Percentiles rank a stretch among this genome's conserved stretches.
Evolutionary conservation across 352 stramenopile species (phyloP).

Genomic region (Aphanomyces cochlioides): DNA sequence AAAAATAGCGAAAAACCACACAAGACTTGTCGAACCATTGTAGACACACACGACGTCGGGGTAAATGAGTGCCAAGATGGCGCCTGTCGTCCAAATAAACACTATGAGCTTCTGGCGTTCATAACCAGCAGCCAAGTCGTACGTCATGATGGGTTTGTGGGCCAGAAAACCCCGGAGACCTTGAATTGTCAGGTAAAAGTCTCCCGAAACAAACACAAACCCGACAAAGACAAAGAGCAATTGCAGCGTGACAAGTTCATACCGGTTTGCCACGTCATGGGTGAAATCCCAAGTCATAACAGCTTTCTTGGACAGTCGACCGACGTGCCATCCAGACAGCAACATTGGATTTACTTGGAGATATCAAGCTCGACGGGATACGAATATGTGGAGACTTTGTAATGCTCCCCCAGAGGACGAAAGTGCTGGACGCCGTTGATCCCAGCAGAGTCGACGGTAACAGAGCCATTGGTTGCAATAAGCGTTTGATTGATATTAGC

Average conservation of each 20-base stretch:
- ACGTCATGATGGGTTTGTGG: neutral
- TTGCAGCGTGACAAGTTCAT: neutral
- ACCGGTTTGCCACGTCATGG: constrained; percentile 18
- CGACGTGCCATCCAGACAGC: constrained; percentile 7
- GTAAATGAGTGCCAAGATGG: neutral
- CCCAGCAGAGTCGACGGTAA: no score
- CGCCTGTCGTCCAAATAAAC: neutral
- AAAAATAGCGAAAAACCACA: no score
- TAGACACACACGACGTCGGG: neutral
- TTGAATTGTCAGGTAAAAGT: neutral
- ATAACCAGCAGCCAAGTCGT: neutral
- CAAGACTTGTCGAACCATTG: no score
- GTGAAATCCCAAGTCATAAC: neutral
- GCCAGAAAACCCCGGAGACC: neutral
- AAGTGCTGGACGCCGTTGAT: no score
- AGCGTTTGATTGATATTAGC: neutral
- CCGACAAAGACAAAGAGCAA: neutral
- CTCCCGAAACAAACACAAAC: neutral
- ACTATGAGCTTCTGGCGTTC: neutral
- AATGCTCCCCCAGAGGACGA: no score
- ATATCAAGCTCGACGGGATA: no score
- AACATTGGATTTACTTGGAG: no score
- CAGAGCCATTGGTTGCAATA: no score
- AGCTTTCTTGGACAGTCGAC: neutral
- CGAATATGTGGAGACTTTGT: no score